These are phyloP conservation scores for Wickerhamiella dianesei DNA, from an alignment of 805 yeast genomes.

Conservation along the genomic window DNA sequence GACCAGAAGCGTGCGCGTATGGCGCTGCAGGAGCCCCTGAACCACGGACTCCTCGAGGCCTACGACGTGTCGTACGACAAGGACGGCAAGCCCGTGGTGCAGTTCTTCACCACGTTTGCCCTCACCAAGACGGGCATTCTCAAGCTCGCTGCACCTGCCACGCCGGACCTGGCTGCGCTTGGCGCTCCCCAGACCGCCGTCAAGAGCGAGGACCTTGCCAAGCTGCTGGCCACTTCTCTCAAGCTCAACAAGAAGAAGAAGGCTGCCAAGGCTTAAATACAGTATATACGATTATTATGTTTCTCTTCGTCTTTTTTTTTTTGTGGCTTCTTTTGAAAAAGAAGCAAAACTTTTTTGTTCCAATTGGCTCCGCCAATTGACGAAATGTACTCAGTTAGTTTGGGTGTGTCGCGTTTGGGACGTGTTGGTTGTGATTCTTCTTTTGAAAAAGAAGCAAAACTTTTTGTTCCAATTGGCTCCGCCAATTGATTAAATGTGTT, in stretches of 20 bases:
- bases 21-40: conserved; percentile 59
- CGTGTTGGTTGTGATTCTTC: too few relatives aligned
- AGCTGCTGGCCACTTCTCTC: conserved; percentile 36
- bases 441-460: too few relatives aligned
- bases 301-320: too few relatives aligned
- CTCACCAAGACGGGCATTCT: conserved; percentile 60
- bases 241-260: conserved; percentile 37
- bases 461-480: too few relatives aligned
- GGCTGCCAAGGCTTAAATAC: conserved; percentile 4
- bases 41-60: conserved; percentile 52
- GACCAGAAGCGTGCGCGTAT: conserved; percentile 61
- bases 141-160: conserved; percentile 43
- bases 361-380: too few relatives aligned
- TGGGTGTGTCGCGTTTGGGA: too few relatives aligned
- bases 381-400: too few relatives aligned
- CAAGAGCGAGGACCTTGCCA: conserved; percentile 34
- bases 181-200: conserved; percentile 43
- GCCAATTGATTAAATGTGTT: too few relatives aligned
- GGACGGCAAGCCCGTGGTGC: conserved; percentile 53
- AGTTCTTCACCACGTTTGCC: conserved; percentile 62
- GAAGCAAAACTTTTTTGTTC: too few relatives aligned
- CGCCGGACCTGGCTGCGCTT: conserved; percentile 36
- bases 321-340: too few relatives aligned
- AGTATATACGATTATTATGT: background rate
- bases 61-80: conserved; percentile 58